phyloP scores from a whole-genome alignment of 371 early-diverging fungal species.

The Syncephalastrum racemosum region DNA sequence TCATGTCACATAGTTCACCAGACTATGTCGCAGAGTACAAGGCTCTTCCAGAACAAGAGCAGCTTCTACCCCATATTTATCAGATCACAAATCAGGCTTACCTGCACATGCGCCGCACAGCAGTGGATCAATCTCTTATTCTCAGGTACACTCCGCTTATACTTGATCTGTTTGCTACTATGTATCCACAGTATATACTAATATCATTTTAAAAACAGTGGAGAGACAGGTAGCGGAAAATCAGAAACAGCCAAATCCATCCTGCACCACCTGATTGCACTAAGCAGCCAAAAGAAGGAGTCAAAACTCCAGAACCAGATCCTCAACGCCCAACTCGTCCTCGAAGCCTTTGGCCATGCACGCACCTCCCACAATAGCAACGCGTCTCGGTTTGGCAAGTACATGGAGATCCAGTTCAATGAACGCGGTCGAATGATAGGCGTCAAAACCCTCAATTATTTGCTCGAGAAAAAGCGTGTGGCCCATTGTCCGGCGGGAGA shows the following conservation, averaged over 20 bases:
- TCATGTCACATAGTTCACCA: conserved; percentile 52
- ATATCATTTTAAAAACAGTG: conserved; percentile 48
- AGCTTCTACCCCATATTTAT: conserved; percentile 82
- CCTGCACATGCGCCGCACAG: conserved; percentile 82
- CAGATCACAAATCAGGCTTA: conserved; percentile 73
- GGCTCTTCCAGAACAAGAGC: conserved; percentile 49
- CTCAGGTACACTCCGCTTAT: conserved; percentile 59
- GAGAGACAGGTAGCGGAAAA: conserved; percentile 92
- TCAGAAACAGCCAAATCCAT: conserved; percentile 67
- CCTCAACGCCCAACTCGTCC: conserved; percentile 67
- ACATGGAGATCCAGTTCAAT: conserved; percentile 91
- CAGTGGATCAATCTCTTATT: conserved; percentile 79
- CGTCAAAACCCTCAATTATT: conserved; percentile 87
- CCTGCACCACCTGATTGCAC: conserved; percentile 67
- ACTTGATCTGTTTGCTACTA: not conserved
- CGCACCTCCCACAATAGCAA: conserved; percentile 71
- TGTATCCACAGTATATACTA: too few relatives aligned
- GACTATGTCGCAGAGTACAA: conserved; percentile 78
- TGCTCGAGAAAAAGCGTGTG: conserved; percentile 86
- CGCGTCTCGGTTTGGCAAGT: conserved; percentile 91
- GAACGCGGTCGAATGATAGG: conserved; percentile 86
- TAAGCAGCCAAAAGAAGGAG: conserved; percentile 81
- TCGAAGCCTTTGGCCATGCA: conserved; percentile 92
- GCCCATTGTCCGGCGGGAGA: conserved; percentile 57
- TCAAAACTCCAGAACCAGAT: conserved; percentile 76